Percentiles rank a stretch among this genome's conserved stretches.
phyloP scores from a whole-genome alignment of 1,284 basidiomycete species.

The Xanthoconium separans region DNA sequence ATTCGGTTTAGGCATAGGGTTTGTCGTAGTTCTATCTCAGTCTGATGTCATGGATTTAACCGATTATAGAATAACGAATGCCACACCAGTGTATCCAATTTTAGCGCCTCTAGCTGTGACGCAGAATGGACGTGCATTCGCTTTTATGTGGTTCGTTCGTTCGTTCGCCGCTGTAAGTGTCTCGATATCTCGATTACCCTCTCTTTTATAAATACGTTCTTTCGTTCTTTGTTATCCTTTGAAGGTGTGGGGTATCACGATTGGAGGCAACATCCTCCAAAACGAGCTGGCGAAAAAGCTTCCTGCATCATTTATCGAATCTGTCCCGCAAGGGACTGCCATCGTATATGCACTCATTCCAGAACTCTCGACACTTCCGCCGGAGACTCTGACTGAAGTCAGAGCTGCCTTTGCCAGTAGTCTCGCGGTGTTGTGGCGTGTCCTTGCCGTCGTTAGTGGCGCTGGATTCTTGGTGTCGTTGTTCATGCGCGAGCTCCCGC shows the following conservation, averaged over 20 bases:
- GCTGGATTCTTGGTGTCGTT: neutral
- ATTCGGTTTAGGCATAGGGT: constrained; percentile 9
- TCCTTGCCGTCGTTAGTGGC: neutral
- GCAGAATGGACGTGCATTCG: constrained; percentile 33
- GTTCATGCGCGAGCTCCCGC: constrained; percentile 2
- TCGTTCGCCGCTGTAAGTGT: constrained; percentile 20
- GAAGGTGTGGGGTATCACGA: constrained; percentile 1
- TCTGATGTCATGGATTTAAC: neutral
- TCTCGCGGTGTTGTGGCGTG: neutral
- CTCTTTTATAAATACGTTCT: neutral
- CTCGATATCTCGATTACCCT: neutral
- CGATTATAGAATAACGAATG: neutral
- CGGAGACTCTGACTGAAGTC: neutral
- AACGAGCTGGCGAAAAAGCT: constrained; percentile 24
- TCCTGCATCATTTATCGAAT: constrained; percentile 21
- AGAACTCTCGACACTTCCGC: neutral
- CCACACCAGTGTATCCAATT: constrained; percentile 22
- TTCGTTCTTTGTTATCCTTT: neutral
- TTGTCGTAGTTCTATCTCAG: neutral
- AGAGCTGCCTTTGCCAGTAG: neutral
- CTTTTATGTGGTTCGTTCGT: constrained; percentile 36
- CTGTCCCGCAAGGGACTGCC: constrained; percentile 10
- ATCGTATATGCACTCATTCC: constrained; percentile 12
- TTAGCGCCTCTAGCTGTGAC: constrained; percentile 36
- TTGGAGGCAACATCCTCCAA: neutral